Evolutionary conservation across 2,329 filamentous ascomycete species (phyloP).

Genomic region (Byssothecium circinans): DNA sequence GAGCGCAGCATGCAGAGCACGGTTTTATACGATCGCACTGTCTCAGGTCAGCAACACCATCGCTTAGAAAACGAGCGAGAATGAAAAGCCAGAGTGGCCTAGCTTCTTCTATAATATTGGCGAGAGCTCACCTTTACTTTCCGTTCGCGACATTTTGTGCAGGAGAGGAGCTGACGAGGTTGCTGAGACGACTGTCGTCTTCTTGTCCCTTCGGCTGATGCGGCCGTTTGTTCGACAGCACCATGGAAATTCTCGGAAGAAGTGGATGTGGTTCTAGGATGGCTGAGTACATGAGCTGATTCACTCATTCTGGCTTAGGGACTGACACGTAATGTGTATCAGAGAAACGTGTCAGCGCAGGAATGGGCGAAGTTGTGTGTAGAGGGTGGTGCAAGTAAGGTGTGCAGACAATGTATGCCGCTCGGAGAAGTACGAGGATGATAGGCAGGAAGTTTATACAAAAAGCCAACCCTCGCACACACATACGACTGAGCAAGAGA

Average conservation of each 20-base stretch:
- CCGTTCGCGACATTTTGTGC: slow-evolving; percentile 52
- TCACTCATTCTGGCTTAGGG: slow-evolving; percentile 17
- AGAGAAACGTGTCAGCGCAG: slow-evolving; percentile 19
- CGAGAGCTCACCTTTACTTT: slow-evolving; percentile 49
- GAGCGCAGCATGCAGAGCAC: slow-evolving; percentile 53
- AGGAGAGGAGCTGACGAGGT: slow-evolving; percentile 50
- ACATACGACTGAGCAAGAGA: background rate
- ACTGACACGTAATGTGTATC: slow-evolving; percentile 19
- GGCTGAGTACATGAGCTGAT: slow-evolving; percentile 30
- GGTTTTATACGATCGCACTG: slow-evolving; percentile 55
- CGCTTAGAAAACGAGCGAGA: background rate
- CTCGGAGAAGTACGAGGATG: slow-evolving; percentile 21
- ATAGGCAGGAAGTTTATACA: slow-evolving; percentile 17
- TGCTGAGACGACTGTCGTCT: slow-evolving; percentile 46
- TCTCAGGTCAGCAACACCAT: slow-evolving; percentile 8
- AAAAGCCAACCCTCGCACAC: slow-evolving; percentile 2
- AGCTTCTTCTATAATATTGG: background rate
- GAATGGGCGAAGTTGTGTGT: slow-evolving; percentile 2
- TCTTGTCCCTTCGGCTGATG: slow-evolving; percentile 16
- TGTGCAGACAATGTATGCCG: slow-evolving; percentile 5
- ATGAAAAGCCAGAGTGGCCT: background rate
- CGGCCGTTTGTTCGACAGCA: slow-evolving; percentile 12
- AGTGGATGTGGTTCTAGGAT: slow-evolving; percentile 16
- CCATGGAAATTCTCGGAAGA: slow-evolving; percentile 17
- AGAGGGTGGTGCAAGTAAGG: slow-evolving; percentile 9